Base-by-base conservation (phyloP, 805 yeast species). In the Grigorovia humatica region DNA sequence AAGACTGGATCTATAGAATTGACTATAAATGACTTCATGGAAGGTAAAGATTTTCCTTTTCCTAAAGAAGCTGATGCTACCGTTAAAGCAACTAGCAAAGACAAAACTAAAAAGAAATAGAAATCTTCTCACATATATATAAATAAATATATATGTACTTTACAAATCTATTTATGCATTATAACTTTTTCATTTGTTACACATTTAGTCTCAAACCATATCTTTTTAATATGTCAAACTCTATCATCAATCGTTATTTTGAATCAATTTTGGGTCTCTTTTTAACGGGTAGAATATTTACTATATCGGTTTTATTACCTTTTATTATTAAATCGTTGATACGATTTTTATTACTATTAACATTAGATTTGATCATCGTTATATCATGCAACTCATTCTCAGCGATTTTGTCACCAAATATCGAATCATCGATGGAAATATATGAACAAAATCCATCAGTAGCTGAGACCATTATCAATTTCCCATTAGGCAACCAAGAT, bases 371-470 rank as follows among this genome's bases (percentile, higher is more conserved):
- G 4, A 13, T 23, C 17, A 9, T 19, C 18, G 2, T 30, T 8
- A 45, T 29, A n/a, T 15, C 19, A n/a, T n/a, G 20, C 8, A 46
- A 5, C 12, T 53, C 53, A 12, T 53, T 56, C 11, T 45, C 32
- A 19, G 44, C 43, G 17, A 72, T 59, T n/a, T 57, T 65, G 32
- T 65, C 71, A 1, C 96, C 96, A 38, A 88, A 72, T 12, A 79
- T 73, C 2, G 69, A 75, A 1, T 69, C 66, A 4, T 76, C 76
- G 47, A 88, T 77, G 7, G 71, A 66, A 1, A 90, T 66, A 46
- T 76, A 76, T 0, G 96, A 84, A 57, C 96, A 85, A 65, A 89
- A 91, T 18, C 98, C 98, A 66, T 93, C 99, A 0, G 95, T 85
- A 0, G 96, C 86, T 7, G 95, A 81, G 23, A 86, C 74, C 58